phyloP scores from a whole-genome alignment of 441 rosid genomes.

The Mallotus repandus region DNA sequence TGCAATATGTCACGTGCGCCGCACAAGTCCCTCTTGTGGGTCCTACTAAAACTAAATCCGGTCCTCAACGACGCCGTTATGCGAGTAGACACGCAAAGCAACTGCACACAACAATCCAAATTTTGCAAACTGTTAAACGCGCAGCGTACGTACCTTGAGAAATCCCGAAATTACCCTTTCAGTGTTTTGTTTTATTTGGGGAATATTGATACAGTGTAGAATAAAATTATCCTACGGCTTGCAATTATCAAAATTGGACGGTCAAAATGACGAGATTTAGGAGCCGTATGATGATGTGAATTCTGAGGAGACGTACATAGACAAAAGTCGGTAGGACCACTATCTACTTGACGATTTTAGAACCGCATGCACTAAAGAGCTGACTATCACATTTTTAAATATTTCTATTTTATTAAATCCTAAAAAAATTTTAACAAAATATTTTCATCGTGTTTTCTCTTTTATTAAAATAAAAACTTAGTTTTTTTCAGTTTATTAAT shows the following conservation, averaged over 20 bases:
- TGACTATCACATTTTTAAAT: slow-evolving; percentile 7
- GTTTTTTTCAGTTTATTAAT: too few relatives aligned
- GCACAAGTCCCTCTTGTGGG: slow-evolving; percentile 26
- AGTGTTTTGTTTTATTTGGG: background rate
- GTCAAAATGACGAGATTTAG: slow-evolving; percentile 23
- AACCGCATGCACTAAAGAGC: slow-evolving; percentile 25
- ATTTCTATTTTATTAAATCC: background rate
- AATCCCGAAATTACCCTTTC: background rate
- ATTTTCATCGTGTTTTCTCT: too few relatives aligned
- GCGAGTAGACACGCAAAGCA: slow-evolving; percentile 16
- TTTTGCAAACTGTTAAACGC: background rate
- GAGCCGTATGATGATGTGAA: slow-evolving; percentile 30
- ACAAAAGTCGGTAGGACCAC: slow-evolving; percentile 34
- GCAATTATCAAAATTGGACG: background rate
- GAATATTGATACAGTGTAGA: too few relatives aligned
- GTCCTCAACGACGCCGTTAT: slow-evolving; percentile 36
- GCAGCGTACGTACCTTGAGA: background rate
- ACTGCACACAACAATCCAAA: slow-evolving; percentile 5
- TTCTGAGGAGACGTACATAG: slow-evolving; percentile 14
- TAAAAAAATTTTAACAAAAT: too few relatives aligned
- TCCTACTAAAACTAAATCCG: background rate
- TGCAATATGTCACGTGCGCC: slow-evolving; percentile 32
- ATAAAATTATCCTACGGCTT: background rate
- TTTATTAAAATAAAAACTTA: too few relatives aligned
- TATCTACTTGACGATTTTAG: slow-evolving; percentile 17